These are phyloP conservation scores for Schizochytrium sp. DNA, from an alignment of 108 stramenopile species.

Conservation along the genomic window DNA sequence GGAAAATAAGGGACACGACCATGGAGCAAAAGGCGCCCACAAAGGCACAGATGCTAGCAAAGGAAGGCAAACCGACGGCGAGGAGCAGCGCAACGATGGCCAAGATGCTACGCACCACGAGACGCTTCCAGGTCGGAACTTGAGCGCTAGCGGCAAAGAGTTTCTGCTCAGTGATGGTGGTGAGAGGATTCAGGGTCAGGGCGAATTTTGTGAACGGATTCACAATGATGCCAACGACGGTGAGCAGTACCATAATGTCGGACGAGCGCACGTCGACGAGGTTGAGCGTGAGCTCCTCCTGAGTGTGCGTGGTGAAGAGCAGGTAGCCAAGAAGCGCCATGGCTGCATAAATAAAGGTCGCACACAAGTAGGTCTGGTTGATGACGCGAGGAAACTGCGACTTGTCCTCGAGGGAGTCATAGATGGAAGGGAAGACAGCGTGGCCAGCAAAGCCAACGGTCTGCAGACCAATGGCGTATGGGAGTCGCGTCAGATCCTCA, in stretches of 20 bases:
- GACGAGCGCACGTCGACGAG: not conserved
- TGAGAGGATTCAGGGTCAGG: not conserved
- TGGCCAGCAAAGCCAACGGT: slow-evolving; percentile 11
- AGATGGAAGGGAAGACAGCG: not conserved
- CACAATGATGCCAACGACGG: not conserved
- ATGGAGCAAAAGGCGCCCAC: slow-evolving; percentile 11
- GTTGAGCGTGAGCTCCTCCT: not conserved
- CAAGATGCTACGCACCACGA: not conserved
- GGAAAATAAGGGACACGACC: not conserved
- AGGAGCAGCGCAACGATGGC: not conserved
- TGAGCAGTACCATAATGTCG: not conserved
- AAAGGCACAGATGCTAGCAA: slow-evolving; percentile 13
- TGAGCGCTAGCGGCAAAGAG: not conserved
- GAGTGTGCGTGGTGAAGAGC: not conserved
- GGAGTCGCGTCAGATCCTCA: not conserved
- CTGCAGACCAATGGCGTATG: slow-evolving; percentile 5
- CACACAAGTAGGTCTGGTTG: not conserved
- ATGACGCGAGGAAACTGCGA: not conserved
- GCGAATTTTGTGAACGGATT: slow-evolving; percentile 13
- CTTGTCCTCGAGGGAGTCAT: not conserved
- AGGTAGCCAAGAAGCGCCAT: not conserved
- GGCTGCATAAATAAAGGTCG: not conserved
- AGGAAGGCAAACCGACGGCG: not conserved
- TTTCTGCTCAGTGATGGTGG: not conserved
- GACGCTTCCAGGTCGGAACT: not conserved